Conservation (phyloP, 73 alveolate genomes). For the Symbiodinium natans region DNA sequence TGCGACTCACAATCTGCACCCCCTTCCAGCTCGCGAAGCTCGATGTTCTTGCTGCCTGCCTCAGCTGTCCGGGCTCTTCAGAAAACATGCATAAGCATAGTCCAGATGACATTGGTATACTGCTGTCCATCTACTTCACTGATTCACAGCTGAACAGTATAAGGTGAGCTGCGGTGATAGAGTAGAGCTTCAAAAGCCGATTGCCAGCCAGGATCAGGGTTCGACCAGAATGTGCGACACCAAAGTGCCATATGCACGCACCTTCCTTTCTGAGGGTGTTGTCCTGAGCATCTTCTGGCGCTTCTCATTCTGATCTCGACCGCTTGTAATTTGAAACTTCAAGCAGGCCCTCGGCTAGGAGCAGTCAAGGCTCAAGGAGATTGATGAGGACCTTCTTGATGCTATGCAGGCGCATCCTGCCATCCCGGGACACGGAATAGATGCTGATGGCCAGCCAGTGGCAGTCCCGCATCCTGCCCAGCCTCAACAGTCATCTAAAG, state of each 20-base stretch:
- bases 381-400: not conserved
- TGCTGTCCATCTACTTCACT: no score
- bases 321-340: not conserved
- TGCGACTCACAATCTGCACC: not conserved
- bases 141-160: no score
- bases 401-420: not conserved
- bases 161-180: not conserved
- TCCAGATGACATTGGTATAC: no score
- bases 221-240: slow-evolving; percentile 47
- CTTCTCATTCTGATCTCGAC: not conserved
- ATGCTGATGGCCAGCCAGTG: slow-evolving; percentile 37
- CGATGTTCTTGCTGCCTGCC: not conserved
- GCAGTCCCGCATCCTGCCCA: slow-evolving; percentile 82
- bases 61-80: no score
- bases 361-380: not conserved
- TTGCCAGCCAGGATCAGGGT: slow-evolving; percentile 67
- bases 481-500: not conserved
- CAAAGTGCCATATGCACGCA: slow-evolving; percentile 64
- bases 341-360: no score
- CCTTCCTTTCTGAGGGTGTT: slow-evolving; percentile 41
- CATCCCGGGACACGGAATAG: slow-evolving; percentile 9
- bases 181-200: slow-evolving; percentile 47
- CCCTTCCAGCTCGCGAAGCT: not conserved
- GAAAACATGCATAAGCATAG: no score
- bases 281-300: not conserved